These are phyloP conservation scores for Xylaria acuta DNA, from an alignment of 495 filamentous ascomycete species.

Conservation along the genomic window DNA sequence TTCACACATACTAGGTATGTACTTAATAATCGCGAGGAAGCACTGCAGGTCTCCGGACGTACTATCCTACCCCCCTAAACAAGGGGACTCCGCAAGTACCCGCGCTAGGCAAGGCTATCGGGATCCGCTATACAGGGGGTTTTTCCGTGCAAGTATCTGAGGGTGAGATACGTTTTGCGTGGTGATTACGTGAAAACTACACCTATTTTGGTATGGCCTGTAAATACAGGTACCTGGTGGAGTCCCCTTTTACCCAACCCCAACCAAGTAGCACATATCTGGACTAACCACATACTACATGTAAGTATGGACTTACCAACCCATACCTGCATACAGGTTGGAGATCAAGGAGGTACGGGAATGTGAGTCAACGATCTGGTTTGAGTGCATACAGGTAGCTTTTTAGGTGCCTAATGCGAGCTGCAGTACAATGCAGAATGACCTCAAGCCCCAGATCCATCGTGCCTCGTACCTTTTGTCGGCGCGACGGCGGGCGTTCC, in stretches of 20 bases:
- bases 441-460: constrained; percentile 9
- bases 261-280: neutral
- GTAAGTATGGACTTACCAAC: no score
- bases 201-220: no score
- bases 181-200: no score
- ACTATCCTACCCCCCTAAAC: no score
- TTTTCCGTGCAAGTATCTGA: no score
- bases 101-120: no score
- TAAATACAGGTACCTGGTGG: no score
- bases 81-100: no score
- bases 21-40: constrained; percentile 17
- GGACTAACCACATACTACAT: neutral
- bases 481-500: neutral
- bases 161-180: no score
- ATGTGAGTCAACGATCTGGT: constrained; percentile 10
- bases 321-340: constrained; percentile 14
- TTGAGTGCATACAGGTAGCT: constrained; percentile 1
- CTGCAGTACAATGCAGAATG: constrained; percentile 16
- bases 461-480: neutral
- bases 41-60: constrained; percentile 18
- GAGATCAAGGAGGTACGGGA: constrained; percentile 11
- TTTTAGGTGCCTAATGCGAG: constrained; percentile 18
- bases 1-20: constrained; percentile 11
- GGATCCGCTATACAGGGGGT: no score
- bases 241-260: no score